Evolutionary conservation across 2,329 filamentous ascomycete species (phyloP), one percentile per base, ranked within the genome.

Genomic region (Colletotrichum chlorophyti): DNA sequence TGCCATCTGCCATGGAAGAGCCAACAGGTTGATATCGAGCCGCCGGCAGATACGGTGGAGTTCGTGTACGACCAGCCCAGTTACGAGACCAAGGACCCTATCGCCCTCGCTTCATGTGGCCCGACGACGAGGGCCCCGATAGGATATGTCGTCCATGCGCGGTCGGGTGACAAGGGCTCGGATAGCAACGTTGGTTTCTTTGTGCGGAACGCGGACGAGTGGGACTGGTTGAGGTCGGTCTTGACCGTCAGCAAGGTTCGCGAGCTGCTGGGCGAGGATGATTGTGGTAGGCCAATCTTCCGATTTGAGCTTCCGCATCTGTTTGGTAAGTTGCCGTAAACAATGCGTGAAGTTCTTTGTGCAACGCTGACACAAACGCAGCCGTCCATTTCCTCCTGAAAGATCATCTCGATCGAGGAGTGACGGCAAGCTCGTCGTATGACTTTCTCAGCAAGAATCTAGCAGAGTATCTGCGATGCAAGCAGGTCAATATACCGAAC

Each of bases 281-380:
- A 74, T 53, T 68, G 67, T 23, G 65, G 65, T 1, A 66, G 72
- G 49, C 66, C 69, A 19, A 71, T 82, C 34, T 79, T 80, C 43
- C 70, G 79, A 1, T 78, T 79, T 26, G 79, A 82, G 66, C 67
- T 82, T 21, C 72, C 77, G 6, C 45, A 54, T 21, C 46, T 49
- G 6, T 34, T 38, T 34, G 55, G 52, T 63, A 34, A 63, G 53
- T 31, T 8, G 6, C 26, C 14, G 7, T 21, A n/a, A 7, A 31
- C 24, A 26, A 9, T 48, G 17, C n/a, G n/a, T n/a, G n/a, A n/a
- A n/a, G n/a, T n/a, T 7, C 5, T 6, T 31, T 42, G 24, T 38
- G 35, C 32, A 21, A 27, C 51, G 6, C 58, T 51, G 5, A 51
- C 61, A 6, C 45, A 48, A 10, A 9, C 11, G 15, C 4, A 58